Evolutionary conservation across 306 rosid genomes (phyloP).

Genomic region (Prunus dulcis): DNA sequence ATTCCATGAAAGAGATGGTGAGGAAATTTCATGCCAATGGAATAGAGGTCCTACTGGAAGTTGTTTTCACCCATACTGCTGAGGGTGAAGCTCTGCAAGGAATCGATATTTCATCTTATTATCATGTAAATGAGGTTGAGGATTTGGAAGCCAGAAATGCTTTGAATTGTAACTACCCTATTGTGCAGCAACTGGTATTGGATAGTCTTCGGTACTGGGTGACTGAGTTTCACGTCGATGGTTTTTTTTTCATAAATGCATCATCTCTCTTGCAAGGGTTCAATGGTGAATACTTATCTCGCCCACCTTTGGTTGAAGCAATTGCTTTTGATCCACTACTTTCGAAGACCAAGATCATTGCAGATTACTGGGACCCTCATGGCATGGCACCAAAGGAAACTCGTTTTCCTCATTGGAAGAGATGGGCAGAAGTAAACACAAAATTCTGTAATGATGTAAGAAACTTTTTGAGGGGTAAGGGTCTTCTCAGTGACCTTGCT

Average conservation of each 20-base stretch:
- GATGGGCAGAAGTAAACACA: constrained; percentile 89
- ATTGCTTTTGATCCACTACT: constrained; percentile 81
- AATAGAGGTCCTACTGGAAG: constrained; percentile 83
- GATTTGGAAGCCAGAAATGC: constrained; percentile 35
- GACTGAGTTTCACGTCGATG: constrained; percentile 85
- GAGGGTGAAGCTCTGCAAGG: constrained; percentile 66
- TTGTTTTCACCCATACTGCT: constrained; percentile 81
- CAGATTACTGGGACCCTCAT: constrained; percentile 75
- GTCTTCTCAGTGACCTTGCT: constrained; percentile 71
- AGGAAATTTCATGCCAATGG: constrained; percentile 77
- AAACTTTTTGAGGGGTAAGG: constrained; percentile 69
- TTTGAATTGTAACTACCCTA: constrained; percentile 77
- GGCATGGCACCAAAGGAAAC: constrained; percentile 38
- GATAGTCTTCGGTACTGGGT: constrained; percentile 87
- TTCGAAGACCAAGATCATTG: constrained; percentile 70
- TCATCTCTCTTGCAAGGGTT: constrained; percentile 59
- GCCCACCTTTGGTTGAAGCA: constrained; percentile 88
- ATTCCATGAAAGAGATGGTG: constrained; percentile 82
- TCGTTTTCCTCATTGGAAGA: constrained; percentile 92
- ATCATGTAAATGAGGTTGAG: constrained; percentile 30
- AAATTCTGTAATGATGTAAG: constrained; percentile 60
- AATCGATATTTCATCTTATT: constrained; percentile 66
- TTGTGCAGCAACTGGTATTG: constrained; percentile 70
- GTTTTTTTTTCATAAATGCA: constrained; percentile 86
- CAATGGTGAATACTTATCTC: constrained; percentile 62